Base-by-base conservation (phyloP, 2,329 filamentous ascomycete genomes). In the Shiraia sp. region DNA sequence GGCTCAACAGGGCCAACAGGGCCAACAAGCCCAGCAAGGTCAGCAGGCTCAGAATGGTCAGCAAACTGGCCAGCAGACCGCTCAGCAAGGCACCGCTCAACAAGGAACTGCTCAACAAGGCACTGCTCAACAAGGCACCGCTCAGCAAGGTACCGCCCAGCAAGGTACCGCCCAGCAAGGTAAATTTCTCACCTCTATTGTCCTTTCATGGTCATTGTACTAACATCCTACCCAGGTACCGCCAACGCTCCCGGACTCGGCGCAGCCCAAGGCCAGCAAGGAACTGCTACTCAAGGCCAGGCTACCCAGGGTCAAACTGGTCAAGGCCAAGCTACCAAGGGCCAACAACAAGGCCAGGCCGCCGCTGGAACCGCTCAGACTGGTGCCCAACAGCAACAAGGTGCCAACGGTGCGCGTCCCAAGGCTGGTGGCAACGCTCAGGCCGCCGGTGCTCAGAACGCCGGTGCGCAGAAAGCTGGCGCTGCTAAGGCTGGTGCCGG, bases 11-110 rank as follows among this genome's bases (percentile, higher is more conserved):
- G 16, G n/a, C n/a, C n/a, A n/a, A n/a, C n/a, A n/a, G n/a, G n/a
- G n/a, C n/a, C n/a, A n/a, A n/a, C n/a, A n/a, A n/a, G n/a, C 32
- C 30, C 32, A 35, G 32, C 36, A 38, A 24, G 15, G 13, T 15
- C 38, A 36, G 35, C 30, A 47, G 9, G 38, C 41, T 32, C 27
- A 35, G 22, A 30, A 41, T n/a, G 14, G 30, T 6, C 38, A 45
- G 23, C 26, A 15, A 30, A 31, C 29, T 29, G 34, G 33, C 23
- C 29, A 36, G 17, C 26, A 36, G 6, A 30, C 29, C 31, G 40
- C 35, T 32, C 26, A 32, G 33, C 17, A 6, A 27, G 13, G 13
- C 12, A n/a, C 25, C 24, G 22, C 30, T 6, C 17, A 13, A 24
- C 23, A 34, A 39, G 19, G 12, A 14, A 3, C 22, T 13, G 4